Evolutionary conservation across 306 rosid species (phyloP).

Genomic region (Sophora flavescens): DNA sequence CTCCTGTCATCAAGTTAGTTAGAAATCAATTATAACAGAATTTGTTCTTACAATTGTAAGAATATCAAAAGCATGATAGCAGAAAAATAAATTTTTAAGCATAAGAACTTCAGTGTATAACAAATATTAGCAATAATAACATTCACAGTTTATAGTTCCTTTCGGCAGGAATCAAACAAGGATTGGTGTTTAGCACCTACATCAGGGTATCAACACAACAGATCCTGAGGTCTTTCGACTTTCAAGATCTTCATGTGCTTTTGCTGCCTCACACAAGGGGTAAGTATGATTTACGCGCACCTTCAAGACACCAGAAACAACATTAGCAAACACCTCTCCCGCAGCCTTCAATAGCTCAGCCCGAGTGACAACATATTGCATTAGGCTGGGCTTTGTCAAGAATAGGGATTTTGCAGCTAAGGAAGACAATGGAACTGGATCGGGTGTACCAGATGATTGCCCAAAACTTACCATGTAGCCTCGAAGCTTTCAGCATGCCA

Average conservation of each 20-base stretch:
- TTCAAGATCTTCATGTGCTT: conserved; percentile 85
- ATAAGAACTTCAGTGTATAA: too few relatives aligned
- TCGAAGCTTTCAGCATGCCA: conserved; percentile 64
- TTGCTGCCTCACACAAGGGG: conserved; percentile 76
- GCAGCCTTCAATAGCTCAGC: conserved; percentile 76
- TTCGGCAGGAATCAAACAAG: conserved; percentile 26
- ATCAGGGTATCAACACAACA: conserved; percentile 76
- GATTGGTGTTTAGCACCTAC: background rate
- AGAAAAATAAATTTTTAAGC: too few relatives aligned
- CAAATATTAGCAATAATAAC: too few relatives aligned
- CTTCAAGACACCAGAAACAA: conserved; percentile 64
- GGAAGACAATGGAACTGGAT: conserved; percentile 82
- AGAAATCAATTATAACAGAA: too few relatives aligned
- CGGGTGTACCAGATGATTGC: conserved; percentile 90
- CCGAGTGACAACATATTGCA: conserved; percentile 65
- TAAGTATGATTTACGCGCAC: conserved; percentile 85
- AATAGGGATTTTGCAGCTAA: conserved; percentile 72
- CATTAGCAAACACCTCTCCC: conserved; percentile 71
- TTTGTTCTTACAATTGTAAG: too few relatives aligned
- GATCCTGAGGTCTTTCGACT: conserved; percentile 83
- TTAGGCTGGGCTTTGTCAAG: conserved; percentile 80
- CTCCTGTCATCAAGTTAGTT: too few relatives aligned
- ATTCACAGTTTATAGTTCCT: background rate
- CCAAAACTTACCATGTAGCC: conserved; percentile 92
- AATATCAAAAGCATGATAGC: too few relatives aligned